Conservation (phyloP, 2,329 filamentous ascomycete species). For the Hypomyces perniciosus region DNA sequence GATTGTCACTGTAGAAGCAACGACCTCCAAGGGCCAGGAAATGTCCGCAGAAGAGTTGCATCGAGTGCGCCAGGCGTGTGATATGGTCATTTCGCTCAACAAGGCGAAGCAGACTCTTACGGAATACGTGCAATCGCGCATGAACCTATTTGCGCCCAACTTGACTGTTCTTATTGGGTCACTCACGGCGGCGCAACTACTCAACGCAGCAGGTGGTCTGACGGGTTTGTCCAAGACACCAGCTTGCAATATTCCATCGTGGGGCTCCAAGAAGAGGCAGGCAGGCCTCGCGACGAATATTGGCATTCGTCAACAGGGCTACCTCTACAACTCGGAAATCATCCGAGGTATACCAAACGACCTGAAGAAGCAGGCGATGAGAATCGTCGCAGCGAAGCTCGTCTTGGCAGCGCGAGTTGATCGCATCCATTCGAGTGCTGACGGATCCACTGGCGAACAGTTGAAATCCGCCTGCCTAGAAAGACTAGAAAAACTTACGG, state of each 20-base stretch:
- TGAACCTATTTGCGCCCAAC: slow-evolving; percentile 94
- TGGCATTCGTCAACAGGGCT: slow-evolving; percentile 84
- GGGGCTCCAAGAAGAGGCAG: slow-evolving; percentile 83
- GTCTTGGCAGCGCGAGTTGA: slow-evolving; percentile 91
- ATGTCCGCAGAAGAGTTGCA: slow-evolving; percentile 71
- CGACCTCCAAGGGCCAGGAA: slow-evolving; percentile 75
- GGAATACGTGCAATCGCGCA: slow-evolving; percentile 92
- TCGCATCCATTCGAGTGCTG: slow-evolving; percentile 70
- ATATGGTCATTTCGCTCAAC: slow-evolving; percentile 84
- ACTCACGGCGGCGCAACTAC: slow-evolving; percentile 88
- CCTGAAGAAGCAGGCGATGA: slow-evolving; percentile 87
- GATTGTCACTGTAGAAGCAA: slow-evolving; percentile 93
- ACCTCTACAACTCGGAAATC: slow-evolving; percentile 85
- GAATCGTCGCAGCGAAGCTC: slow-evolving; percentile 88
- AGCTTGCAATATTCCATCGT: slow-evolving; percentile 83
- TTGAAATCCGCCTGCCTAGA: slow-evolving; percentile 78
- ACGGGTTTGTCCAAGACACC: slow-evolving; percentile 87
- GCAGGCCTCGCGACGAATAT: slow-evolving; percentile 89
- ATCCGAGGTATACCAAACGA: slow-evolving; percentile 80
- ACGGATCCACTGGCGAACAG: slow-evolving; percentile 77
- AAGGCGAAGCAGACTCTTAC: slow-evolving; percentile 80
- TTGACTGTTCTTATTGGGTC: slow-evolving; percentile 86
- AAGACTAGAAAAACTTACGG: slow-evolving; percentile 85
- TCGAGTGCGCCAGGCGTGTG: slow-evolving; percentile 69
- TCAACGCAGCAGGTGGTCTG: slow-evolving; percentile 87